Base-by-base conservation (phyloP, 768 basidiomycete genomes). In the Cyclocybe aegerita region DNA sequence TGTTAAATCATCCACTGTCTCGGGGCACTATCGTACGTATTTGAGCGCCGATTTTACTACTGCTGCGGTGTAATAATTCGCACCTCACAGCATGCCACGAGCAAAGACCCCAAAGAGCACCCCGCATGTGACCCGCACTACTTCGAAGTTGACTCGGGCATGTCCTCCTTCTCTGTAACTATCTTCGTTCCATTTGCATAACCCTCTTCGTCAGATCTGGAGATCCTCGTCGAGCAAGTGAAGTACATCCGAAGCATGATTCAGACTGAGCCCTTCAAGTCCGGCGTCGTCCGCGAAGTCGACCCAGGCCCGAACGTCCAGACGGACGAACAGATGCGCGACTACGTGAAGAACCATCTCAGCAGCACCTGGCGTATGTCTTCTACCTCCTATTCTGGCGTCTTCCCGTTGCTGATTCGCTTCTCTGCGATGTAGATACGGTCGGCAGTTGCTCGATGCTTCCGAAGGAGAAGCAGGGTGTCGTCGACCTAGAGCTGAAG, bases 391-490 rank as follows among this genome's bases (percentile, higher is more conserved):
- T 23, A 23, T 23, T 23, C 23, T 23, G 23, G 5, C 5, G 23
- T n/a, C 23, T 23, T 16, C 15, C 29, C 12, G 10, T 10, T 33
- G 29, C 8, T 15, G 16, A 12, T 23, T 33, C 15, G 4, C 4
- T 34, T 29, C 17, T 14, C 43, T 1, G 9, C 7, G 46, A 9
- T 36, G 9, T 49, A 80, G 78, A 83, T 54, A 73, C 77, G 9
- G 59, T 72, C 17, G 74, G 76, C 4, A 71, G 79, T 1, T 73
- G 70, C 45, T 79, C 80, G 1, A 82, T 82, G 81, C 68, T 83
- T 36, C 80, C 81, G 4, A 64, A 63, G 10, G 73, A 76, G 23
- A 73, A 75, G 43, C 65, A 67, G 12, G 81, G 81, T 17, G 81
- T 83, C 4, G 81, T 83, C 2, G 74, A 81, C 48, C 61, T 71